Percentiles rank a stretch among this genome's conserved stretches.
phyloP scores from a whole-genome alignment of 2,329 filamentous ascomycete genomes.

The Fusarium hainanense region DNA sequence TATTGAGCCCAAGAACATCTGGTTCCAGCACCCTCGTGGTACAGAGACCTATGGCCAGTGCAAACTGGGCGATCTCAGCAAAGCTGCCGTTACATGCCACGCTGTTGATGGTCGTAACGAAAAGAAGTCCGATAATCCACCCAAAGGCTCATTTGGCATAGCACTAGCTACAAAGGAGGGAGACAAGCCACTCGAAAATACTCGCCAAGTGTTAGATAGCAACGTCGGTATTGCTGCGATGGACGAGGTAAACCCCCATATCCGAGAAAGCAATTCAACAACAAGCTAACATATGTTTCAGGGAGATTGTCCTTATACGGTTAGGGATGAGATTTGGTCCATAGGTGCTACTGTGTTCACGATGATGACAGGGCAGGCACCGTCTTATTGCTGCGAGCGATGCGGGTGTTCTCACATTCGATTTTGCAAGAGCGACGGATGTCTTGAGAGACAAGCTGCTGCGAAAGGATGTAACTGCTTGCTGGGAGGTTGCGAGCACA shows the following conservation, averaged over 20 bases:
- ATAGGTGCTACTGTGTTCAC: slow-evolving; percentile 54
- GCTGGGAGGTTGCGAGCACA: slow-evolving; percentile 40
- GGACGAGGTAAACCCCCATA: slow-evolving; percentile 13
- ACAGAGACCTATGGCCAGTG: slow-evolving; percentile 64
- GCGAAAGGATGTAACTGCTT: slow-evolving; percentile 36
- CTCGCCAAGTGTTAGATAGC: background rate
- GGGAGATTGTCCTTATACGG: slow-evolving; percentile 50
- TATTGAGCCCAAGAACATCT: slow-evolving; percentile 61
- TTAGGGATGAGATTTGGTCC: slow-evolving; percentile 53
- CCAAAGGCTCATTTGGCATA: background rate
- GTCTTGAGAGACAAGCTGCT: slow-evolving; percentile 39
- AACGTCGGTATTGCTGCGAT: slow-evolving; percentile 11
- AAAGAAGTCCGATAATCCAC: background rate
- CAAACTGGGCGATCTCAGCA: slow-evolving; percentile 63
- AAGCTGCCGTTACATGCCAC: slow-evolving; percentile 56
- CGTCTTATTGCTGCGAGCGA: slow-evolving; percentile 27
- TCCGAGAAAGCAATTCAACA: background rate
- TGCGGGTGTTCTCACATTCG: slow-evolving; percentile 46
- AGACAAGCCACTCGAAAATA: slow-evolving; percentile 14
- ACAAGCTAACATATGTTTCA: slow-evolving; percentile 16
- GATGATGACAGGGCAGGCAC: slow-evolving; percentile 54
- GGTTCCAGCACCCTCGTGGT: slow-evolving; percentile 60
- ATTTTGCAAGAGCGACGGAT: slow-evolving; percentile 46
- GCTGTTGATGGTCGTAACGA: slow-evolving; percentile 2
- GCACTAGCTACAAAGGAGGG: slow-evolving; percentile 31